Conservation (phyloP, 148 eudicot genomes). For the Camellia granthamiana region DNA sequence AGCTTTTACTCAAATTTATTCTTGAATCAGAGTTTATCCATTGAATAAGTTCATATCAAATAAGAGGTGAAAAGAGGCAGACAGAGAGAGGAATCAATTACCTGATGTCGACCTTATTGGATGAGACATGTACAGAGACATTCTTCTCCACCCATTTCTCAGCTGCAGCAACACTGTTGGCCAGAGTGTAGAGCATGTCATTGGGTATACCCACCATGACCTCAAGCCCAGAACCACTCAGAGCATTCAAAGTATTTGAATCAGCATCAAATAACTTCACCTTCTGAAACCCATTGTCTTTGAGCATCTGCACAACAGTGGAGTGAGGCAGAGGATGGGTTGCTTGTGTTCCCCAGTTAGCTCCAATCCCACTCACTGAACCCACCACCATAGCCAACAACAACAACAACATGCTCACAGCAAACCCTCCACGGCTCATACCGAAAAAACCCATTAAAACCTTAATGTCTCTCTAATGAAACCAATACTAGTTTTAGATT, state of each 20-base stretch:
- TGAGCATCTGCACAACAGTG: conserved; percentile 57
- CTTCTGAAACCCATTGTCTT: conserved; percentile 63
- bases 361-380: conserved; percentile 51
- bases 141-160: conserved; percentile 73
- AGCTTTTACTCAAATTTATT: too few relatives aligned
- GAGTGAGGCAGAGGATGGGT: conserved; percentile 53
- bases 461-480: too few relatives aligned
- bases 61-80: too few relatives aligned
- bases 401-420: background rate
- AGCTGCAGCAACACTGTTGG: conserved; percentile 58
- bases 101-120: conserved; percentile 65
- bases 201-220: conserved; percentile 89
- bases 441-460: background rate
- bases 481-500: too few relatives aligned
- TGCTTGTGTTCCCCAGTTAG: conserved; percentile 79
- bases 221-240: conserved; percentile 63
- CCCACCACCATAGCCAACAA: conserved; percentile 22
- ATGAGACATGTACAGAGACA: conserved; percentile 55
- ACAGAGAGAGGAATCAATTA: conserved; percentile 6
- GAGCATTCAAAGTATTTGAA: conserved; percentile 38
- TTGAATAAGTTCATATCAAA: too few relatives aligned
- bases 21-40: too few relatives aligned
- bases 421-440: background rate
- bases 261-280: conserved; percentile 83
- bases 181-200: conserved; percentile 57